phyloP scores from a whole-genome alignment of 2,329 filamentous ascomycete species.

The Trichoderma aggressivum region DNA sequence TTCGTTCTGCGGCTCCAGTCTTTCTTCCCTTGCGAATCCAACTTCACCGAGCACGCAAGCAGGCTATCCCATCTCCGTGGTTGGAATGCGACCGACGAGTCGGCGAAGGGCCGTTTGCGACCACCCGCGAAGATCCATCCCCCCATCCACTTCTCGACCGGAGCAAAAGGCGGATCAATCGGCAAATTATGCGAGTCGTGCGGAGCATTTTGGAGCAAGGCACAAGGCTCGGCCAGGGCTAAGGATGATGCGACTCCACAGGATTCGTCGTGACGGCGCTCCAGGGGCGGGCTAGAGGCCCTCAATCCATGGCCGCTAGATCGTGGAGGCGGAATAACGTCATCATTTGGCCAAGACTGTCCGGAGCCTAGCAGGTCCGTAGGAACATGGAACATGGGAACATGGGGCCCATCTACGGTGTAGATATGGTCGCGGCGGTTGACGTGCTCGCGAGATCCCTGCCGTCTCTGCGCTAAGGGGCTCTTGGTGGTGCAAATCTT shows the following conservation, averaged over 20 bases:
- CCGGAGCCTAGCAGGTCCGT: background rate
- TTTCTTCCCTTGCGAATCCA: background rate
- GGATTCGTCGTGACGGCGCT: slow-evolving; percentile 1
- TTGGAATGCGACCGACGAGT: slow-evolving; percentile 2
- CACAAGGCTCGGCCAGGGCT: background rate
- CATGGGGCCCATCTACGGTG: background rate
- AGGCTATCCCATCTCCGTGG: background rate
- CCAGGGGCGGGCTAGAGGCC: background rate
- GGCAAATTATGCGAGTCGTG: slow-evolving; percentile 14
- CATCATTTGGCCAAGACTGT: slow-evolving; percentile 1
- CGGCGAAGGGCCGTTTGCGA: slow-evolving; percentile 1
- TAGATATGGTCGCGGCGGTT: background rate
- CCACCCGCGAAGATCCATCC: background rate
- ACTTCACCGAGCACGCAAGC: slow-evolving; percentile 1
- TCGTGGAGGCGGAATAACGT: slow-evolving; percentile 18
- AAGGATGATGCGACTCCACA: slow-evolving; percentile 3
- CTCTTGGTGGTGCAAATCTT: background rate
- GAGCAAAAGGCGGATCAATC: slow-evolving; percentile 8
- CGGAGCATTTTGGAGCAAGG: slow-evolving; percentile 6
- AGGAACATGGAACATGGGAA: background rate
- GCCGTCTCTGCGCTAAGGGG: background rate
- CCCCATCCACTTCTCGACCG: background rate
- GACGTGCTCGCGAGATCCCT: slow-evolving; percentile 12
- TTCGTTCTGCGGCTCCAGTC: background rate
- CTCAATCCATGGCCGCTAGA: slow-evolving; percentile 9